These are phyloP conservation scores for Myriosclerotinia duriaeana DNA, from an alignment of 2,329 filamentous ascomycete species.

Conservation along the genomic window DNA sequence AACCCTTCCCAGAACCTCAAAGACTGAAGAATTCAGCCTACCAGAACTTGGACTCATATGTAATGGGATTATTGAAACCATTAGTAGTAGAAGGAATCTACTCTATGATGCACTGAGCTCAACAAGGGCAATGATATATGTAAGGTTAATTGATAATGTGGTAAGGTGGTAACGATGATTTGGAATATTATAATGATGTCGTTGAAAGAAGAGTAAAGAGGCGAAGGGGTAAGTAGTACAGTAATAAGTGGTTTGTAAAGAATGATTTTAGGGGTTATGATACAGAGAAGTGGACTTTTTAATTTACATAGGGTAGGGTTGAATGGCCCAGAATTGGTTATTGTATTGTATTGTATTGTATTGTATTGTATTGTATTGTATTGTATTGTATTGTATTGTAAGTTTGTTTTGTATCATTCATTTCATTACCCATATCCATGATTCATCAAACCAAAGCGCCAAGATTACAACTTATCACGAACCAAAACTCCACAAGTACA, in stretches of 20 bases:
- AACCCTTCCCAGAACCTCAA: not conserved
- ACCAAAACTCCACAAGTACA: conserved; percentile 1
- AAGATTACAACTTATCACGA: no score
- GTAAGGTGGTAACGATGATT: not conserved
- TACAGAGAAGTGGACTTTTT: not conserved
- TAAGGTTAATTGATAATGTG: not conserved
- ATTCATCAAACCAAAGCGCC: not conserved
- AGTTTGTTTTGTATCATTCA: no score
- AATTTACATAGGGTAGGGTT: not conserved
- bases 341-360: no score
- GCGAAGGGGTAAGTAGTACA: not conserved
- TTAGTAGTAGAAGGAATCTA: not conserved
- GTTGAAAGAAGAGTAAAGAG: not conserved
- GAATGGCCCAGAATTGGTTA: not conserved
- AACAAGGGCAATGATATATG: not conserved
- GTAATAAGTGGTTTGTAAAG: not conserved
- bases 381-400: no score
- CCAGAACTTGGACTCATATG: not conserved
- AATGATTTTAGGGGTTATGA: not conserved
- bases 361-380: no score
- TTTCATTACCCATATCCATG: not conserved
- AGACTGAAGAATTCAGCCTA: not conserved
- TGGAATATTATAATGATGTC: not conserved
- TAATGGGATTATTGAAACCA: not conserved
- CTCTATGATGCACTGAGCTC: not conserved